Base-by-base conservation (phyloP, 441 rosid species). In the Metrosideros polymorpha region DNA sequence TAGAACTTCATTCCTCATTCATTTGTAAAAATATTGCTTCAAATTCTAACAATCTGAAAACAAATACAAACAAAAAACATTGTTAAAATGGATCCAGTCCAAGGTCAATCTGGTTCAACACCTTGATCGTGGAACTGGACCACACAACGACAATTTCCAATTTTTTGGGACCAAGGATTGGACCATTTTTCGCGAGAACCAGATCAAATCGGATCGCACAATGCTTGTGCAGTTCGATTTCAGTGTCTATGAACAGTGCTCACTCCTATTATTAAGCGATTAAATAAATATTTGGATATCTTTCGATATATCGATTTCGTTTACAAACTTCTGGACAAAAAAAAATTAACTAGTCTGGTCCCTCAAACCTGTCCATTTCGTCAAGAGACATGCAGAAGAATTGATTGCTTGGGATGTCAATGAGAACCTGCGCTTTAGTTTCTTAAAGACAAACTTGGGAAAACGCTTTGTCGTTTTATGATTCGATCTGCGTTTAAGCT, bases 1-100 rank as follows among this genome's bases (percentile, higher is more conserved):
- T n/a, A 27, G 1, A 66, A 35, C 19, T 35, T 9, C 0, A 1
- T 5, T 10, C 18, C 0, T 35, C 2, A 0, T 5, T 19, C 14
- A 2, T 2, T 1, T n/a, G 5, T 39, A 22, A 35, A 19, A 66
- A 25, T n/a, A 29, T 66, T 19, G 47, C 4, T 35, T n/a, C 2
- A 10, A 22, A 66, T 35, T 66, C 25, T 35, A 19, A 35, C 24
- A 27, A 35, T n/a, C 0, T 0, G 1, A 19, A 10, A 66, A 14
- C 0, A 59, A 59, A 59, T 0, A 7, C 32, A 27, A 56, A 27
- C 63, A 19, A 2, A 0, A 2, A 6, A 39, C 30, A 35, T 5
- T 5, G 47, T 71, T 6, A 22, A 22, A 39, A 39, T 71, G 47
- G 47, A 1, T 1, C 3, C 8, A 3, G 2, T 12, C 7, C 2